Evolutionary conservation across 1,284 basidiomycete species (phyloP).

Genomic region (Neolentinus lepideus): DNA sequence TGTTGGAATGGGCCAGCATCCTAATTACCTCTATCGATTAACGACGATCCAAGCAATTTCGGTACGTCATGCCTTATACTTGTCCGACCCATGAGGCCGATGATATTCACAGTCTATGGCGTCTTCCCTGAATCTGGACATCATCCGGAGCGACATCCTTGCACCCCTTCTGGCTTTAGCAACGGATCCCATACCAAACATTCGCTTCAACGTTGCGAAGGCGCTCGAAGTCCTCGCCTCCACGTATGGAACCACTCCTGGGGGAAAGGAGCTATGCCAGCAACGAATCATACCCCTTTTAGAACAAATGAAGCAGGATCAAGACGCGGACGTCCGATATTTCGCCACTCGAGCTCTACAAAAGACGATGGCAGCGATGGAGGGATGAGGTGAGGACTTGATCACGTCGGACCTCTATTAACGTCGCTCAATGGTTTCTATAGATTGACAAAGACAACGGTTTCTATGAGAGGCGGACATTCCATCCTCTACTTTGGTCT

Average conservation of each 20-base stretch:
- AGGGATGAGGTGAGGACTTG: slow-evolving; percentile 8
- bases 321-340: slow-evolving; percentile 94
- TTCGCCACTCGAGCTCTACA: slow-evolving; percentile 70
- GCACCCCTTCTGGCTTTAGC: slow-evolving; percentile 83
- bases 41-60: slow-evolving; percentile 99
- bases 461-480: no score
- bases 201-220: slow-evolving; percentile 98
- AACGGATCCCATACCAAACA: slow-evolving; percentile 95
- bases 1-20: slow-evolving; percentile 94
- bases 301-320: slow-evolving; percentile 85
- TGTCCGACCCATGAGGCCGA: slow-evolving; percentile 10
- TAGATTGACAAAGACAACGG: no score
- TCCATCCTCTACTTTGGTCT: background rate
- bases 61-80: slow-evolving; percentile 38
- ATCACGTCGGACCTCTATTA: no score
- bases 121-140: slow-evolving; percentile 84
- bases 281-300: slow-evolving; percentile 78
- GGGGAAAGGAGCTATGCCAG: slow-evolving; percentile 71
- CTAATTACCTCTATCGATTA: slow-evolving; percentile 98
- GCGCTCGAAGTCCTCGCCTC: slow-evolving; percentile 82
- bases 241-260: slow-evolving; percentile 58
- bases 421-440: no score
- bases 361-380: slow-evolving; percentile 31
- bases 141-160: slow-evolving; percentile 83
- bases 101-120: slow-evolving; percentile 72